Conservation (phyloP, 805 yeast genomes). For the Lipomyces lipofer region DNA sequence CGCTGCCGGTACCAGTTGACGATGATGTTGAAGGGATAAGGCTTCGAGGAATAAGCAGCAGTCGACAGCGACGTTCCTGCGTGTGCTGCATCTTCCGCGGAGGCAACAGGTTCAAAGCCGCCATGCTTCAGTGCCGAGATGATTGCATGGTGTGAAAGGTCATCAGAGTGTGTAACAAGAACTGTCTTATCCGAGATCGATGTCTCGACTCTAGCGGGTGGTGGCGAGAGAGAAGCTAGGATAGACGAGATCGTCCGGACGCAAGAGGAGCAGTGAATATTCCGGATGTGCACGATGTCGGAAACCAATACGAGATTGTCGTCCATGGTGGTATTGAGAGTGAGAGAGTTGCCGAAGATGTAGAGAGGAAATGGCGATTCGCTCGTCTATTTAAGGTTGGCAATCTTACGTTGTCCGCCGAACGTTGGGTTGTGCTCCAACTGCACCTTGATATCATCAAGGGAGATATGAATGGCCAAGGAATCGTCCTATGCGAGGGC, state of each 20-base stretch:
- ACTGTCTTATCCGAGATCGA: slow-evolving; percentile 27
- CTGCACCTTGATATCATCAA: too few relatives aligned
- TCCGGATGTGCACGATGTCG: slow-evolving; percentile 26
- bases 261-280: slow-evolving; percentile 33
- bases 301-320: slow-evolving; percentile 17
- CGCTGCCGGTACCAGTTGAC: slow-evolving; percentile 28
- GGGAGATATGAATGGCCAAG: too few relatives aligned
- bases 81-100: slow-evolving; percentile 13
- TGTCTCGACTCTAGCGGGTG: slow-evolving; percentile 19
- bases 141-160: slow-evolving; percentile 20
- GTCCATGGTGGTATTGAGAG: too few relatives aligned
- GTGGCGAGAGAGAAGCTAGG: slow-evolving; percentile 28
- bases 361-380: too few relatives aligned
- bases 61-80: background rate
- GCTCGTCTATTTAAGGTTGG: too few relatives aligned
- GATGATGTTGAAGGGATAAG: slow-evolving; percentile 23
- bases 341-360: too few relatives aligned
- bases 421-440: too few relatives aligned
- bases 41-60: slow-evolving; percentile 23
- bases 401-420: too few relatives aligned
- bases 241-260: slow-evolving; percentile 26
- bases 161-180: slow-evolving; percentile 27
- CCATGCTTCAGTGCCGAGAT: slow-evolving; percentile 31
- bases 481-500: too few relatives aligned
- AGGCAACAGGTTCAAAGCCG: slow-evolving; percentile 31